Conservation (phyloP, 139 green algal genomes). For the Pycnococcus provasolii region DNA sequence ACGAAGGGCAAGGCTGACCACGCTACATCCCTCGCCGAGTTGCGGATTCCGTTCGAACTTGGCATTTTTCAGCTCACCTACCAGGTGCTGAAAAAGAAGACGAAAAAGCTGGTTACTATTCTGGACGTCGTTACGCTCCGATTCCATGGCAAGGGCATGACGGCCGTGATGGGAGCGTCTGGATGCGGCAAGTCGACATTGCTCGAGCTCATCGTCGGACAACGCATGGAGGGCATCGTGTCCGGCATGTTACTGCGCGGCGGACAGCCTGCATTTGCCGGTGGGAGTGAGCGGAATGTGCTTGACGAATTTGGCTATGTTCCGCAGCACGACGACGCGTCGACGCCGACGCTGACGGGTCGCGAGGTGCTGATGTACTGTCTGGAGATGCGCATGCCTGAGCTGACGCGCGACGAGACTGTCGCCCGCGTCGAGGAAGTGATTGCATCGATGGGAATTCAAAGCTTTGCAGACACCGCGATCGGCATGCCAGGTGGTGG, state of each 20-base stretch:
- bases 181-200: conserved; percentile 3
- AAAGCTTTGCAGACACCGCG: too few relatives aligned
- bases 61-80: not conserved
- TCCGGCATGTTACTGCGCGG: not conserved
- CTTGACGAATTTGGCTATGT: not conserved
- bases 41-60: not conserved
- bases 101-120: not conserved
- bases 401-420: not conserved
- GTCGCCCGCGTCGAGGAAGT: too few relatives aligned
- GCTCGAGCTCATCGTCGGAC: not conserved
- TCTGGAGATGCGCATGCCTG: not conserved
- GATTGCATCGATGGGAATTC: too few relatives aligned
- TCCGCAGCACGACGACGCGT: not conserved
- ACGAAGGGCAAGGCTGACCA: too few relatives aligned
- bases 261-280: too few relatives aligned
- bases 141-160: not conserved
- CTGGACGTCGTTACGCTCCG: not conserved
- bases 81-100: not conserved
- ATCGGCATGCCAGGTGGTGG: too few relatives aligned
- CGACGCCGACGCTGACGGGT: not conserved
- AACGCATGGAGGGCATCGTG: not conserved
- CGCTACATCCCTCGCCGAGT: too few relatives aligned
- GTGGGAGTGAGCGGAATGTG: not conserved
- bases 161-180: not conserved
- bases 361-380: not conserved